Evolutionary conservation across 345 rosid genomes (phyloP).

Genomic region (Bruguiera gymnorhiza): DNA sequence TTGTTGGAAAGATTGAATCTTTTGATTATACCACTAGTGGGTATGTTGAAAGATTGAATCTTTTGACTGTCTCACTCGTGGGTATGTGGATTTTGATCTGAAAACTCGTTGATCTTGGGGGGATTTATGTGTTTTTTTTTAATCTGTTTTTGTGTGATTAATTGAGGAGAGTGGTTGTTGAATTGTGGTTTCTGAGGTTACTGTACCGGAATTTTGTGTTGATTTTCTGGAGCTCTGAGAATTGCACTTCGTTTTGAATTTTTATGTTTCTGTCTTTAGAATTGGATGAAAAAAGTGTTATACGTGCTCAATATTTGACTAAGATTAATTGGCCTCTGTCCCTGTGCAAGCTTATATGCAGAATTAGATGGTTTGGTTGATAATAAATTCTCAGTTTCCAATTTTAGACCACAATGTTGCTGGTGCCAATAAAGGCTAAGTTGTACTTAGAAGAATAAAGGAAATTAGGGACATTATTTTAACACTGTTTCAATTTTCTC

Average conservation of each 20-base stretch:
- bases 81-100: conserved; percentile 8
- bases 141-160: not conserved
- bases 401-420: not conserved
- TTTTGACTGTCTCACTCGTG: conserved; percentile 17
- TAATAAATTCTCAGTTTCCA: not conserved
- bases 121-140: not conserved
- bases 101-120: conserved; percentile 9
- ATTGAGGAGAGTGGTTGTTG: conserved; percentile 6
- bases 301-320: not conserved
- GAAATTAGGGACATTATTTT: not conserved
- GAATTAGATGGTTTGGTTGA: not conserved
- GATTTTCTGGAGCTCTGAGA: not conserved
- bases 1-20: conserved; percentile 16
- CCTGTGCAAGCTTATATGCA: not conserved
- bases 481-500: not conserved
- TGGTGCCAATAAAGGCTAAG: not conserved
- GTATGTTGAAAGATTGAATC: conserved; percentile 17
- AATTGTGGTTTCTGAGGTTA: conserved; percentile 11
- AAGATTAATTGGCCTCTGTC: not conserved
- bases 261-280: not conserved
- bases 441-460: not conserved
- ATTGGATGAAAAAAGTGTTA: not conserved
- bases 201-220: not conserved
- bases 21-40: conserved; percentile 18
- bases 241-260: not conserved